phyloP scores from a whole-genome alignment of 208 protist species.

The Leishmania gerbilli region DNA sequence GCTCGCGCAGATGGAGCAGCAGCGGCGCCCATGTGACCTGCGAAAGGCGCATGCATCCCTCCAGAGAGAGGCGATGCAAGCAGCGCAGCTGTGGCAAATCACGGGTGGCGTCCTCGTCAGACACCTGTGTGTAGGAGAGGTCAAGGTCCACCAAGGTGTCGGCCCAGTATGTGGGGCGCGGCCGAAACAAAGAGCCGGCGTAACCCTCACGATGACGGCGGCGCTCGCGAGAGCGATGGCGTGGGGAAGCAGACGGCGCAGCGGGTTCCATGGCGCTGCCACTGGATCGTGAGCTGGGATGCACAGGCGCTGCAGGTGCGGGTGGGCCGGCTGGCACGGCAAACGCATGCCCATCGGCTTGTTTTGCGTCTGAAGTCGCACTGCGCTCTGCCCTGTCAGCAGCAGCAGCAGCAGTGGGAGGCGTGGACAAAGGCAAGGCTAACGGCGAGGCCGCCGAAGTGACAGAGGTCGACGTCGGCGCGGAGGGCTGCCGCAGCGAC shows the following conservation, averaged over 20 bases:
- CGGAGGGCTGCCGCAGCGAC: neutral
- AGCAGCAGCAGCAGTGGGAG: neutral
- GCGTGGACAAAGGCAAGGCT: neutral
- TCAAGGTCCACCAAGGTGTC: constrained; percentile 50
- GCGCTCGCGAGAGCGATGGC: neutral
- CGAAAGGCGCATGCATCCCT: constrained; percentile 49
- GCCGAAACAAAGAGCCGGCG: neutral
- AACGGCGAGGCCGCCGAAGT: neutral
- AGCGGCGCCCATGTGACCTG: constrained; percentile 37
- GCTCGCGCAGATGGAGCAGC: constrained; percentile 33
- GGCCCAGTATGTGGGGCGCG: constrained; percentile 26
- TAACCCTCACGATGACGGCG: neutral
- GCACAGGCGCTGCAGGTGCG: neutral
- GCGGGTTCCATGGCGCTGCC: neutral
- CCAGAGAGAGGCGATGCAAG: constrained; percentile 47
- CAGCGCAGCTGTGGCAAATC: constrained; percentile 44
- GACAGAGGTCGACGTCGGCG: neutral
- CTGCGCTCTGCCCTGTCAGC: neutral
- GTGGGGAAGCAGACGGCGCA: neutral
- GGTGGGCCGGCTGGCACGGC: neutral
- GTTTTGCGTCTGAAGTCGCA: neutral
- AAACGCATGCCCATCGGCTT: neutral
- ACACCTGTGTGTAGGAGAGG: constrained; percentile 58
- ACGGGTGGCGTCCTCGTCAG: constrained; percentile 33
- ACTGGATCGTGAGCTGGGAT: neutral